phyloP scores from a whole-genome alignment of 1,284 basidiomycete species.

The Pyrrhoderma noxium region DNA sequence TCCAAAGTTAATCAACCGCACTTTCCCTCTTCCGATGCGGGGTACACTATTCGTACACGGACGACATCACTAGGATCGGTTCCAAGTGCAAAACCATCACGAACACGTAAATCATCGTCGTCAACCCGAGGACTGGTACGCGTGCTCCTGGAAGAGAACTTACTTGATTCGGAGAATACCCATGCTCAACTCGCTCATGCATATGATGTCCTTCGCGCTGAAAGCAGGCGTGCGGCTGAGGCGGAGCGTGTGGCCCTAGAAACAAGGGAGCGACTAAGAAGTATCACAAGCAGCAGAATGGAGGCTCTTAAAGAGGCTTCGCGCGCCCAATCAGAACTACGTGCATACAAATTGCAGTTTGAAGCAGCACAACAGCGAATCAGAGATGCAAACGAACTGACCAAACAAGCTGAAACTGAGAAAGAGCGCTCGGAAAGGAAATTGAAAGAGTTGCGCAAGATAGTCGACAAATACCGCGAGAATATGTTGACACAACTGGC shows the following conservation, averaged over 20 bases:
- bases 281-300: conserved; percentile 44
- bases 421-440: conserved; percentile 44
- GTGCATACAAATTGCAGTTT: conserved; percentile 55
- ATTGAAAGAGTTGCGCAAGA: conserved; percentile 37
- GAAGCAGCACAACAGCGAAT: conserved; percentile 59
- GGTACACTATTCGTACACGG: no score
- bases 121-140: conserved; percentile 13
- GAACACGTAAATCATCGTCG: conserved; percentile 16
- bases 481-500: conserved; percentile 40
- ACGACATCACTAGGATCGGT: not conserved
- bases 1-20: no score
- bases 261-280: conserved; percentile 41
- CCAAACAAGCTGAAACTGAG: conserved; percentile 30
- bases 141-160: conserved; percentile 11
- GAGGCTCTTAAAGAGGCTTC: conserved; percentile 44
- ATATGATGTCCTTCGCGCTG: conserved; percentile 44
- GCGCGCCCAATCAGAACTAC: conserved; percentile 45
- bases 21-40: no score
- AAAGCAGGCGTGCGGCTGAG: conserved; percentile 44
- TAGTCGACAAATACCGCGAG: conserved; percentile 41
- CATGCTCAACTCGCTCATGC: conserved; percentile 35
- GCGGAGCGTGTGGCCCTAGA: conserved; percentile 46
- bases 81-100: conserved; percentile 5
- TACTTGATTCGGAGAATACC: conserved; percentile 4
- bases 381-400: conserved; percentile 35